Evolutionary conservation across 177 flowering plant species (phyloP).

Genomic region (Vitis hybrid): DNA sequence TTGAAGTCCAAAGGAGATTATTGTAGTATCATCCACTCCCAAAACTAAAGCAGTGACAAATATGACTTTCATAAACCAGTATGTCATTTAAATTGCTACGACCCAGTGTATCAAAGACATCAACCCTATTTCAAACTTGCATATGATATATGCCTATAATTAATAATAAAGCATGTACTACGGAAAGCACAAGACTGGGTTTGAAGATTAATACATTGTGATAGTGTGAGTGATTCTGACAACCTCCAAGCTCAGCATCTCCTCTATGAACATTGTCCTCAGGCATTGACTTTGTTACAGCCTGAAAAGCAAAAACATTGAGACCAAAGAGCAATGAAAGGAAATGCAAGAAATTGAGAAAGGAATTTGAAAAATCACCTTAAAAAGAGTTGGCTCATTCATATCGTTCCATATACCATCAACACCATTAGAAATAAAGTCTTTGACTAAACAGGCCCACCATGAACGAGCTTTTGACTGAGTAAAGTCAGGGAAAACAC

Average conservation of each 20-base stretch:
- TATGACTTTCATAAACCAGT: neutral
- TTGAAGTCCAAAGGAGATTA: neutral
- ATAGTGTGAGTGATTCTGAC: slow-evolving; percentile 73
- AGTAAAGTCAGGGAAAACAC: slow-evolving; percentile 95
- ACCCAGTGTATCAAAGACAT: neutral
- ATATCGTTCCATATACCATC: slow-evolving; percentile 99
- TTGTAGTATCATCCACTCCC: neutral
- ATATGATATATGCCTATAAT: neutral
- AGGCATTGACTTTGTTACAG: slow-evolving; percentile 91
- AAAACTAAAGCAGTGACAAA: neutral
- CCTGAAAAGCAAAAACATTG: slow-evolving; percentile 38
- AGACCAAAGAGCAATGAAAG: neutral
- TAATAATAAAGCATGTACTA: neutral
- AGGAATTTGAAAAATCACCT: slow-evolving; percentile 38
- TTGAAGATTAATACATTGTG: slow-evolving; percentile 67
- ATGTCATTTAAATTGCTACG: neutral
- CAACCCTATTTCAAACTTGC: neutral
- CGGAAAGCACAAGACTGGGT: neutral
- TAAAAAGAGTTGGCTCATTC: slow-evolving; percentile 96
- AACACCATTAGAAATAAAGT: slow-evolving; percentile 80
- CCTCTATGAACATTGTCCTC: slow-evolving; percentile 87
- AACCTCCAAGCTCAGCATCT: slow-evolving; percentile 83
- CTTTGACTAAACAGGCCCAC: slow-evolving; percentile 91
- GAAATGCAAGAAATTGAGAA: neutral
- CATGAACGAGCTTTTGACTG: slow-evolving; percentile 76